Conservation (phyloP, 139 green algal genomes). For the Bryopsis sp. region DNA sequence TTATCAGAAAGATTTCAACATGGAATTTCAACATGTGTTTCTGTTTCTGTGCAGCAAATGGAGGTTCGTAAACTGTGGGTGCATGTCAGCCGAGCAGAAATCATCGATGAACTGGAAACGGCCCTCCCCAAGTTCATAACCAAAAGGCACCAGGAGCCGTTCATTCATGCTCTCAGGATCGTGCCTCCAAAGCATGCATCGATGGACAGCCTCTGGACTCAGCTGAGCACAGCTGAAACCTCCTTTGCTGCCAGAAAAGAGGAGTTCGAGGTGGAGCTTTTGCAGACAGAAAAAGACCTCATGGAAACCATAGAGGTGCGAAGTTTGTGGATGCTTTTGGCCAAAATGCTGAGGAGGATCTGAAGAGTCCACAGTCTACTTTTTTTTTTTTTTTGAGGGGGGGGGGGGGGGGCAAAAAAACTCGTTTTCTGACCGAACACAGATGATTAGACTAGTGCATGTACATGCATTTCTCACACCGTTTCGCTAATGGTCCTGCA, state of each 20-base stretch:
- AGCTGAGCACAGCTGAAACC: not conserved
- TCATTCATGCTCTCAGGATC: constrained; percentile 9
- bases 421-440: no score
- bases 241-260: not conserved
- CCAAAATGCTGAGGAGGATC: no score
- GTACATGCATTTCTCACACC: no score
- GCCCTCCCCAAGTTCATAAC: not conserved
- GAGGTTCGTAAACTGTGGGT: constrained; percentile 14
- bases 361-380: no score
- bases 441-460: no score
- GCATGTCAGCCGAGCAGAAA: constrained; percentile 16
- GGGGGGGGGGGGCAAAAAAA: no score
- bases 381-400: no score
- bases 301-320: not conserved
- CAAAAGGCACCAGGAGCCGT: not conserved
- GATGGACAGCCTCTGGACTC: constrained; percentile 1
- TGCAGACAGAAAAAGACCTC: not conserved
- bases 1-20: constrained; percentile 1
- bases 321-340: no score
- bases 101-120: constrained; percentile 16
- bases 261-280: not conserved
- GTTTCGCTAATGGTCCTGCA: no score
- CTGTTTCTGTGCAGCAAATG: constrained; percentile 14
- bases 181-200: not conserved
- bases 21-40: not conserved